Conservation (phyloP, 208 protist species). For the Leishmania turanica region DNA sequence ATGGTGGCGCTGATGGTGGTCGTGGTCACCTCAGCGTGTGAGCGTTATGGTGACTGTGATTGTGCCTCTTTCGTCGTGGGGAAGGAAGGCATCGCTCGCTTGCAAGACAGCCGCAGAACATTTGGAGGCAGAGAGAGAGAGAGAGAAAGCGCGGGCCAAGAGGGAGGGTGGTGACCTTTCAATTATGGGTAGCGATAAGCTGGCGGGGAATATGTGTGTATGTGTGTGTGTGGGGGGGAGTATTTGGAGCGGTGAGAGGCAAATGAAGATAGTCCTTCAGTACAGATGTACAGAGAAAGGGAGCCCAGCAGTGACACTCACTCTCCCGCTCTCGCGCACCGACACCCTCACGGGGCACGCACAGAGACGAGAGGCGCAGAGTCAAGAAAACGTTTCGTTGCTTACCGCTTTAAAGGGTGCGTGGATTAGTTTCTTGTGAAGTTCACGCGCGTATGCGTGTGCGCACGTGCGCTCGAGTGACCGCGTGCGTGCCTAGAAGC, state of each 20-base stretch:
- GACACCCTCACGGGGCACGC: neutral
- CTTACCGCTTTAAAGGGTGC: neutral
- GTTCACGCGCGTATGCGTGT: neutral
- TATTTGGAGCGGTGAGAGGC: no score
- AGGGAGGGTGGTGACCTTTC: neutral
- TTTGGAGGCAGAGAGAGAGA: neutral
- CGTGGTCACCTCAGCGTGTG: neutral
- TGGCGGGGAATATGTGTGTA: neutral
- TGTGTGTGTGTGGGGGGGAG: no score
- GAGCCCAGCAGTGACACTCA: neutral
- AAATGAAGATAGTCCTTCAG: neutral
- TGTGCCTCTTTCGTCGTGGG: neutral
- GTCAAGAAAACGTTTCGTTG: neutral
- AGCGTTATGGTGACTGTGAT: no score
- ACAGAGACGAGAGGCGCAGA: neutral
- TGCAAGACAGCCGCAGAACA: neutral
- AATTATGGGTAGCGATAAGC: neutral
- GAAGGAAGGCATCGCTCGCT: neutral
- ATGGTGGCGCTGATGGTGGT: neutral
- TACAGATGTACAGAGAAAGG: neutral
- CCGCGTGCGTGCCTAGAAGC: neutral
- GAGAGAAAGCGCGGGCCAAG: neutral
- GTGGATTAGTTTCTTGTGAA: neutral
- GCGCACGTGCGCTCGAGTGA: neutral
- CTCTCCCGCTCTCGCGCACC: neutral